Base-by-base conservation (phyloP, 1,139 yeast species). In the Taphrina betulina region DNA sequence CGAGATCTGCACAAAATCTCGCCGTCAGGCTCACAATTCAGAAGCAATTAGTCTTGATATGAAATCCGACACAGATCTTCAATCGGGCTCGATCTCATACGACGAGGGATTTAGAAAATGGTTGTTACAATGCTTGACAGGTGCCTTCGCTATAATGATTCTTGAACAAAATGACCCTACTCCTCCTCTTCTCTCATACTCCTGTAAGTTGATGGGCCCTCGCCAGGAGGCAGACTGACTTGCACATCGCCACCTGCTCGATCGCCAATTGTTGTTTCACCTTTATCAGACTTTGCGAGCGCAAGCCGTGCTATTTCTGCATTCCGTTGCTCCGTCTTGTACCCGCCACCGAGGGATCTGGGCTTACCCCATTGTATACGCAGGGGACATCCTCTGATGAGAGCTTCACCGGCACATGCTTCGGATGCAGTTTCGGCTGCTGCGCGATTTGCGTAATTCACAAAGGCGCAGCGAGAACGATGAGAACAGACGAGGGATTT, bases 311-410 rank as follows among this genome's bases (percentile, higher is more conserved):
- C 46, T 22, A 50, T 29, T 24, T 41, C 54, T 16, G 54, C 54
- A 40, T 50, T 50, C 26, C 37, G 31, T 23, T 50, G 44, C 24
- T 50, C 54, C 4, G 54, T 34, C 19, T 42, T 42, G 33, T 50
- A 42, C 2, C 54, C 54, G 5, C 66, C 65, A 0, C 84, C 84
- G 38, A 83, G 66, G 0, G 76, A 68, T 58, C 75, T 69, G 3
- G 79, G 79, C 45, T 76, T 77, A 17, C 90, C 84, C 89, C 90
- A 85, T 26, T 79, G 76, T 0, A 83, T 75, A 43, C 89, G 68
- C 45, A 85, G 64, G 3, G 87, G 84, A 57, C 71, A 68, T 16
- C 74, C 77, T 5, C 72, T 71, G 3, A 80, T 66, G 5, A 75
- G 64, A 3, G 77, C 60, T 2, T 72, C 58, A 0, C 61, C 61